These are phyloP conservation scores for Phialemoniopsis sp. DNA, from an alignment of 2,329 filamentous ascomycete genomes.

Conservation along the genomic window DNA sequence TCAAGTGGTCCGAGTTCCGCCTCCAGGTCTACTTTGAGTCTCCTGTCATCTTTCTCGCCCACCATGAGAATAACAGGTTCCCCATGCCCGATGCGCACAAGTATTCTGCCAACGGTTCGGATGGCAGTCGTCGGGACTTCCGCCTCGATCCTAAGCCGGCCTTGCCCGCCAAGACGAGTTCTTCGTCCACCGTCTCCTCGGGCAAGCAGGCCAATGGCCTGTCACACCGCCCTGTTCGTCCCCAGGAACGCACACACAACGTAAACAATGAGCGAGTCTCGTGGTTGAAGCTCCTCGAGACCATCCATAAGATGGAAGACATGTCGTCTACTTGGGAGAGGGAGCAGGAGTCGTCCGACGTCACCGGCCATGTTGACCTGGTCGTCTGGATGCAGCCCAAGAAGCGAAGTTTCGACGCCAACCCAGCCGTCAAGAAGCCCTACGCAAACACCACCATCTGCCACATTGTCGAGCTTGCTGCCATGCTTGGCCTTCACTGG, in stretches of 20 bases:
- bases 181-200: too few relatives aligned
- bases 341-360: constrained; percentile 1
- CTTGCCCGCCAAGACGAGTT: not conserved
- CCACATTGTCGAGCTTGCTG: constrained; percentile 43
- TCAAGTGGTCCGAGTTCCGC: constrained; percentile 13
- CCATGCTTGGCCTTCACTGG: constrained; percentile 46
- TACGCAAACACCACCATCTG: constrained; percentile 46
- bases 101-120: constrained; percentile 12
- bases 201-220: not conserved
- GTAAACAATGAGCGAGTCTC: constrained; percentile 30
- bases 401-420: constrained; percentile 12
- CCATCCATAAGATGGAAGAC: constrained; percentile 22
- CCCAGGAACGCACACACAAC: constrained; percentile 19
- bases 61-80: constrained; percentile 9
- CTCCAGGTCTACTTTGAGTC: constrained; percentile 17
- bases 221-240: not conserved
- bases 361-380: constrained; percentile 2
- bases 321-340: constrained; percentile 20
- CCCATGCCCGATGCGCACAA: constrained; percentile 9
- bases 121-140: constrained; percentile 10
- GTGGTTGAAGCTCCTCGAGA: constrained; percentile 25
- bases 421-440: constrained; percentile 29
- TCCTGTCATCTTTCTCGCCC: constrained; percentile 15
- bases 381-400: constrained; percentile 15
- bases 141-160: constrained; percentile 7